Base-by-base conservation (phyloP, 768 basidiomycete species). In the Hygrocybe punicea region DNA sequence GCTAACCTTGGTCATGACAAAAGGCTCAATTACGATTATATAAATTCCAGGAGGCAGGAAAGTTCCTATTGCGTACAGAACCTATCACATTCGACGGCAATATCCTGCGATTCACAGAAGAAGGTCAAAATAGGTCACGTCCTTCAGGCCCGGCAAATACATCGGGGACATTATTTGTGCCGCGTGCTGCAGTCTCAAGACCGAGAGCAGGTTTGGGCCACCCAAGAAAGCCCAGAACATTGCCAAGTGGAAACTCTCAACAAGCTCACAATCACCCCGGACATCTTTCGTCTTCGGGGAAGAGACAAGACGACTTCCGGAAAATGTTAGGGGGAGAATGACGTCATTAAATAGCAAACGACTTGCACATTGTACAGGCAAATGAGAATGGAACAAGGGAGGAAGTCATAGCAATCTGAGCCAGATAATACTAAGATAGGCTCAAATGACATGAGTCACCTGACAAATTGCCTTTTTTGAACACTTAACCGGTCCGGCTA, bases 261-360 rank as follows among this genome's bases (percentile, higher is more conserved):
- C 23, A 37, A 1, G 46, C 65, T 33, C 58, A 63, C 34, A 62
- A 63, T 53, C 39, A 65, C 19, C 35, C 63, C 23, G 57, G 67
- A 19, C 45, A 62, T 33, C 54, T 69, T 7, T 57, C 63, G 55
- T 64, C 10, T 63, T 65, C 39, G 68, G 77, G 73, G 25, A 86
- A 81, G 67, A 82, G 83, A 2, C 93, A 94, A 67, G 86, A 93
- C 62, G 91, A 91, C 63, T 96, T 96, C 69, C 77, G 93, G 56
- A 91, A 86, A 65, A 87, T 95, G 86, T 69, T 95, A 33, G 75
- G 74, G 57, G 62, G 60, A 35, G 4, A 16, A 57, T 62, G 51
- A 57, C 37, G 40, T 33, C 29, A 29, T 29, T 29, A 29, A n/a
- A n/a, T n/a, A n/a, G n/a, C n/a, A n/a, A n/a, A n/a, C n/a, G n/a